A percentile compares a stretch with the other conserved stretches of the same genome.
phyloP scores from a whole-genome alignment of 768 basidiomycete species.

The Pilatotrama ljubarskyi region DNA sequence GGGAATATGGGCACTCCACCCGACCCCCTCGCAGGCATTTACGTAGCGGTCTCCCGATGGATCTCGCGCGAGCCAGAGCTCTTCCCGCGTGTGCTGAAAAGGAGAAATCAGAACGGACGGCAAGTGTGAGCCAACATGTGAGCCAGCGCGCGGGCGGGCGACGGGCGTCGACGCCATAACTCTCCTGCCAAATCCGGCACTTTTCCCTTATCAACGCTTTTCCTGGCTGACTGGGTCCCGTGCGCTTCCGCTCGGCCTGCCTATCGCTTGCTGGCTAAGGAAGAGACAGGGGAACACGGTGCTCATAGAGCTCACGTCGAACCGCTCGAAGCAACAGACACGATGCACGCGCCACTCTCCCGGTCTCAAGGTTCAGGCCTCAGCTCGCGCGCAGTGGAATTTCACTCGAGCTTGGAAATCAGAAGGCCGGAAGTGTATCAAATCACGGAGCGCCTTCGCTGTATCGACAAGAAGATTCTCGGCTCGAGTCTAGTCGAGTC shows the following conservation, averaged over 20 bases:
- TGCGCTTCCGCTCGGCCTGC: not conserved
- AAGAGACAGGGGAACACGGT: not conserved
- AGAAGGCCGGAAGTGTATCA: constrained; percentile 17
- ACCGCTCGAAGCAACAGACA: constrained; percentile 4
- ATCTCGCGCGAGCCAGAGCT: not conserved
- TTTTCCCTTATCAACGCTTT: constrained; percentile 13
- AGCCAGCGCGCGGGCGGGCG: not conserved
- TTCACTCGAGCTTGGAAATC: constrained; percentile 12
- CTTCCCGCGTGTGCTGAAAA: constrained; percentile 6
- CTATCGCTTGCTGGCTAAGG: constrained; percentile 1
- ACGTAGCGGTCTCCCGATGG: constrained; percentile 12
- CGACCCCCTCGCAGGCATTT: constrained; percentile 9
- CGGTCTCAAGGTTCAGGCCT: not conserved
- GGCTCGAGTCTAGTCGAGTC: constrained; percentile 13
- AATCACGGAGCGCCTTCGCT: constrained; percentile 15
- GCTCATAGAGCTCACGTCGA: constrained; percentile 5
- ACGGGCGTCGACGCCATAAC: constrained; percentile 2
- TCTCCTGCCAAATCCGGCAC: constrained; percentile 1
- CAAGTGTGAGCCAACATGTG: constrained; percentile 12
- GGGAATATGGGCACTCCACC: constrained; percentile 15
- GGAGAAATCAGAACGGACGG: constrained; percentile 10
- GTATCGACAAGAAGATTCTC: constrained; percentile 9
- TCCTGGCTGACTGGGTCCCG: constrained; percentile 1
- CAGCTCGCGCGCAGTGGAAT: not conserved
- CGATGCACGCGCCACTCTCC: constrained; percentile 8